Conservation (phyloP, 305 asterid genomes). For the Fraxinus ornus region DNA sequence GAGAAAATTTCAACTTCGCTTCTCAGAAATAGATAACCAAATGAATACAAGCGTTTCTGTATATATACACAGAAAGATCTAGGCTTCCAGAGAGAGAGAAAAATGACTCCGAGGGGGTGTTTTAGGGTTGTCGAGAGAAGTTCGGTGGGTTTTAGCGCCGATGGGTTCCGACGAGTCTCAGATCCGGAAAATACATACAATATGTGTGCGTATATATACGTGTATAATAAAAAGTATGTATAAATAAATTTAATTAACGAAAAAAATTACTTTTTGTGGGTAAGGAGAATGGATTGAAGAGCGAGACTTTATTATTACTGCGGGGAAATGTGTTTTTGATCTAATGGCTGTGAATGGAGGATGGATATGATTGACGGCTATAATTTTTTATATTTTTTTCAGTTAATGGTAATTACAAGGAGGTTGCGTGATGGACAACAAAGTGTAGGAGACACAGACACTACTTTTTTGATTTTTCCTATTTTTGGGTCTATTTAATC, state of each 20-base stretch:
- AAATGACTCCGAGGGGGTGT: slow-evolving; percentile 26
- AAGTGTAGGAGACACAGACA: not conserved
- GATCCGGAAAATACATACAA: slow-evolving; percentile 61
- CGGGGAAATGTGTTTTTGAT: slow-evolving; percentile 13
- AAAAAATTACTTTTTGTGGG: slow-evolving; percentile 7
- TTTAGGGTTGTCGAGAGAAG: slow-evolving; percentile 45
- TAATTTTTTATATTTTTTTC: not conserved
- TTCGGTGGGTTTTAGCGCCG: slow-evolving; percentile 60
- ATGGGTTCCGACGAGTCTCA: slow-evolving; percentile 63
- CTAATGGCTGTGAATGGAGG: not conserved
- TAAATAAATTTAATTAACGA: not conserved
- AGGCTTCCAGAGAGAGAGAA: slow-evolving; percentile 9
- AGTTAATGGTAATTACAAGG: slow-evolving; percentile 11
- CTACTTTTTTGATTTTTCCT: not conserved
- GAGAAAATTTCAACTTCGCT: slow-evolving; percentile 23
- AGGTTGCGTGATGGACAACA: slow-evolving; percentile 20
- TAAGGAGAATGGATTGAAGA: not conserved
- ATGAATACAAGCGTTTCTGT: not conserved
- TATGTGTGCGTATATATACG: slow-evolving; percentile 29
- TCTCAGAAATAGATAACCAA: slow-evolving; percentile 11
- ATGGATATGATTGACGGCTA: slow-evolving; percentile 27
- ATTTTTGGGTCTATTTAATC: not conserved
- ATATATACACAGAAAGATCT: slow-evolving; percentile 29
- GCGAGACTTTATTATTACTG: slow-evolving; percentile 28
- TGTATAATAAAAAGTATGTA: not conserved